These are phyloP conservation scores for Tuber umbilicatum DNA, from an alignment of 495 filamentous ascomycete genomes.

Conservation along the genomic window DNA sequence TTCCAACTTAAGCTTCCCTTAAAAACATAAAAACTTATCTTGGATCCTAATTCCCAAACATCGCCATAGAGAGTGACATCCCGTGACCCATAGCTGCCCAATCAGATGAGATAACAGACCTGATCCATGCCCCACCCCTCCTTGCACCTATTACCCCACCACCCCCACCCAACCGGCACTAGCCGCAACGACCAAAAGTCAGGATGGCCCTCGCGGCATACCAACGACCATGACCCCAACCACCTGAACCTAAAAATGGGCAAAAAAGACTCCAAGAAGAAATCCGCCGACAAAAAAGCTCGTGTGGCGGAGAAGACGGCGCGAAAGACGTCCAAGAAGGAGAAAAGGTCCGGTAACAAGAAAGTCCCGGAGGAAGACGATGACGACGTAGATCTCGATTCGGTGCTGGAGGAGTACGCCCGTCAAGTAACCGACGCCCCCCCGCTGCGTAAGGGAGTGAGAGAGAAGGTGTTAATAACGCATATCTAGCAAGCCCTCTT, in stretches of 20 bases:
- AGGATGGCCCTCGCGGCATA: not conserved
- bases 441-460: slow-evolving; percentile 8
- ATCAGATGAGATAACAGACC: not conserved
- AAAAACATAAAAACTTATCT: too few relatives aligned
- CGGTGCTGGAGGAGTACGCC: slow-evolving; percentile 88
- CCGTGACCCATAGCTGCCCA: not conserved
- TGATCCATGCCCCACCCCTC: too few relatives aligned
- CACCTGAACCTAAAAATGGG: slow-evolving; percentile 18
- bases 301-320: slow-evolving; percentile 39
- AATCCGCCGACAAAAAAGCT: slow-evolving; percentile 34
- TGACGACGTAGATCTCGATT: slow-evolving; percentile 81
- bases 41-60: too few relatives aligned
- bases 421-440: slow-evolving; percentile 38
- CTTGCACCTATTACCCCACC: too few relatives aligned
- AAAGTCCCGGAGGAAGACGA: slow-evolving; percentile 45
- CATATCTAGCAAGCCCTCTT: slow-evolving; percentile 85
- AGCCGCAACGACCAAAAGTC: not conserved
- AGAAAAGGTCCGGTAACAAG: slow-evolving; percentile 37
- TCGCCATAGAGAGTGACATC: too few relatives aligned
- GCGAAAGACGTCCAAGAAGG: slow-evolving; percentile 36
- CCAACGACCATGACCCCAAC: not conserved
- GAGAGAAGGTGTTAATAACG: slow-evolving; percentile 52
- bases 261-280: slow-evolving; percentile 42
- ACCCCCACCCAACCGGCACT: not conserved
- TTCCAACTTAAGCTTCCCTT: too few relatives aligned